Evolutionary conservation across 2,329 filamentous ascomycete genomes (phyloP), one percentile per base, ranked within the genome.

Genomic region (Cytospora leucostoma): DNA sequence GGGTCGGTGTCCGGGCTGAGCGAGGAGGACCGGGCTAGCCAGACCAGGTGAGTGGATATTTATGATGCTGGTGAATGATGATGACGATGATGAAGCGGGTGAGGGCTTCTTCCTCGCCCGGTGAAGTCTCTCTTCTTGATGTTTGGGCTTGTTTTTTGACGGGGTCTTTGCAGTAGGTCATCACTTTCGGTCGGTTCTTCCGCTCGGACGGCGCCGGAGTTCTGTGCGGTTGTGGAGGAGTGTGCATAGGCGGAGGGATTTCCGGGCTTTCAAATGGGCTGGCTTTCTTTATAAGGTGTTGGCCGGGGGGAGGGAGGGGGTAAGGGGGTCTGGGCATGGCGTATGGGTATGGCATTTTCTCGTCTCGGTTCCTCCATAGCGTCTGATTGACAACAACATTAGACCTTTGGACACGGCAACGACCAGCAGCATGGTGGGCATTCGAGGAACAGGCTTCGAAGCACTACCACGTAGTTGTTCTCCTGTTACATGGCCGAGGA

Each of bases 1-100:
- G 63, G 60, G n/a, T 65, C 63, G 6, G 61, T 65, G 15, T 65
- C 64, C 37, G 64, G 61, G 7, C 19, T 61, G n/a, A 65, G 64
- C 37, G 52, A 19, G 10, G 61, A 33, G n/a, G 61, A 64, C 17
- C 38, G 19, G 27, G 61, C 38, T 12, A 63, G 61, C 37, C 61
- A 61, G 19, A 47, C 49, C 13, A 65, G 64, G 64, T 65, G 54
- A 61, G 64, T 61, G 32, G 55, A 34, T 19, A 44, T 27, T 27
- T 27, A 27, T 27, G 27, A 27, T 27, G 27, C 27, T 27, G 27
- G 27, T 27, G 27, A 27, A 27, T 4, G 27, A 27, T 4, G 27
- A 27, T 4, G 27, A 27, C 27, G 27, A 27, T 27, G 27, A 10
- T 27, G 27, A 38, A 37, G 15, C 21, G 35, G 21, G 4, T 56